A percentile compares a stretch with the other conserved stretches of the same genome.
These are phyloP conservation scores for Ramalina intermedia DNA, from an alignment of 495 filamentous ascomycete genomes.

Conservation along the genomic window DNA sequence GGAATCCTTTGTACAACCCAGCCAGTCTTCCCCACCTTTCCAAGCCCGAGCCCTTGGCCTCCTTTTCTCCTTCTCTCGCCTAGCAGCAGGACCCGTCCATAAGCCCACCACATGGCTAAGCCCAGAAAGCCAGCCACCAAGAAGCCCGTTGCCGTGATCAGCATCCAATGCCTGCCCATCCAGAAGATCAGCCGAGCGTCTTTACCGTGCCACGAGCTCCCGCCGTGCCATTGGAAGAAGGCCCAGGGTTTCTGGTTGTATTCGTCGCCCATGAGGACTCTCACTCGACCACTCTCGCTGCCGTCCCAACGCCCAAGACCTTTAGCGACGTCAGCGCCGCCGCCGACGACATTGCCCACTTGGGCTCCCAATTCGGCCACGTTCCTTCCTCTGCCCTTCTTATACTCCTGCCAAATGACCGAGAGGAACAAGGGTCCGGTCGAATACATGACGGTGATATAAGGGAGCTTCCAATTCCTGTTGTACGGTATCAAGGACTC, in stretches of 20 bases:
- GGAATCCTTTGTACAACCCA: conserved; percentile 5
- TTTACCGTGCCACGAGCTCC: conserved; percentile 63
- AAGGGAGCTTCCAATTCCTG: conserved; percentile 64
- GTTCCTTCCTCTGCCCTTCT: conserved; percentile 18
- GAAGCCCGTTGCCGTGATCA: conserved; percentile 53
- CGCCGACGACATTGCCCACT: conserved; percentile 3
- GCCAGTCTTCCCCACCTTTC: neutral
- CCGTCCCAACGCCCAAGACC: conserved; percentile 11
- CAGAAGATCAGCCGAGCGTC: conserved; percentile 69
- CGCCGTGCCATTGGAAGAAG: conserved; percentile 63
- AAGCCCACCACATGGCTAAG: conserved; percentile 41
- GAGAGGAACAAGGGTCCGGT: conserved; percentile 77
- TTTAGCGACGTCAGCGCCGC: conserved; percentile 1
- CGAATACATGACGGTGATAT: conserved; percentile 79
- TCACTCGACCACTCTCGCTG: conserved; percentile 28
- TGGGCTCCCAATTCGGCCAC: conserved; percentile 1
- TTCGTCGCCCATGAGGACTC: conserved; percentile 43
- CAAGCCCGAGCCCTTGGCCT: neutral
- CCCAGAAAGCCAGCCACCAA: conserved; percentile 42
- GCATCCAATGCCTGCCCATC: conserved; percentile 64
- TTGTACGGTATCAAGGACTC: conserved; percentile 56
- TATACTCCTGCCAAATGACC: conserved; percentile 73
- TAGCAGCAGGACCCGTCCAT: conserved; percentile 33
- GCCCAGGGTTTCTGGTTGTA: conserved; percentile 59
- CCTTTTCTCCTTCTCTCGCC: conserved; percentile 18